Evolutionary conservation across 192 early-diverging fungal species (phyloP).

Genomic region (Chytriomyces sp.): DNA sequence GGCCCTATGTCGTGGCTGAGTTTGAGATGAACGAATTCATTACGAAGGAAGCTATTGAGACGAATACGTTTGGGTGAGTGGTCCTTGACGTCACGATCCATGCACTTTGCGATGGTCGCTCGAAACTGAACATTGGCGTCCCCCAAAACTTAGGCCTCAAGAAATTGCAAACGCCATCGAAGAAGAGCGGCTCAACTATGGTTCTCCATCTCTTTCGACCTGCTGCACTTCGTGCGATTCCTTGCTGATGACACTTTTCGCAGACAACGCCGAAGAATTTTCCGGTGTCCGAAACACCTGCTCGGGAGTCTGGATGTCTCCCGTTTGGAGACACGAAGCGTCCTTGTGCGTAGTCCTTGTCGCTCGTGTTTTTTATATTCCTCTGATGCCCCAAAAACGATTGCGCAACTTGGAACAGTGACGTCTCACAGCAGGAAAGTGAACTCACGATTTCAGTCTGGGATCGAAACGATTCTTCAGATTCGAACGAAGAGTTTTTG

Average conservation of each 20-base stretch:
- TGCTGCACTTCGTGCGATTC: not conserved
- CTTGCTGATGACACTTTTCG: not conserved
- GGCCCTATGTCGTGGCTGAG: constrained; percentile 82
- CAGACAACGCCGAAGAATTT: not conserved
- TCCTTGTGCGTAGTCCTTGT: constrained; percentile 27
- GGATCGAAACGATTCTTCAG: constrained; percentile 25
- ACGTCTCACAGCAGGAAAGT: constrained; percentile 25
- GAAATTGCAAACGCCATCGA: not conserved
- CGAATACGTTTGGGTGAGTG: not conserved
- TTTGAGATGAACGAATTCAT: constrained; percentile 91
- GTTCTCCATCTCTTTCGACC: not conserved
- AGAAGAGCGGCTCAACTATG: not conserved
- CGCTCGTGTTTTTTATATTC: not conserved
- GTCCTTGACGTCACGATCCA: not conserved
- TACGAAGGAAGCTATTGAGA: constrained; percentile 14
- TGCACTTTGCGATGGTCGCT: not conserved
- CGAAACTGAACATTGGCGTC: not conserved
- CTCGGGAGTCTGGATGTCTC: constrained; percentile 6
- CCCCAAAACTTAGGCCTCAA: not conserved
- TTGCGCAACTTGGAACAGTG: constrained; percentile 11
- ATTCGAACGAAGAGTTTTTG: constrained; percentile 30
- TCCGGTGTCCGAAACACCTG: not conserved
- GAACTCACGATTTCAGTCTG: constrained; percentile 38
- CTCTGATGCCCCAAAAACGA: not conserved
- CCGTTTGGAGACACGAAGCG: constrained; percentile 40